Percentiles rank a stretch among this genome's conserved stretches.
Evolutionary conservation across 495 filamentous ascomycete species (phyloP).

Genomic region (Delitschia confertaspora): DNA sequence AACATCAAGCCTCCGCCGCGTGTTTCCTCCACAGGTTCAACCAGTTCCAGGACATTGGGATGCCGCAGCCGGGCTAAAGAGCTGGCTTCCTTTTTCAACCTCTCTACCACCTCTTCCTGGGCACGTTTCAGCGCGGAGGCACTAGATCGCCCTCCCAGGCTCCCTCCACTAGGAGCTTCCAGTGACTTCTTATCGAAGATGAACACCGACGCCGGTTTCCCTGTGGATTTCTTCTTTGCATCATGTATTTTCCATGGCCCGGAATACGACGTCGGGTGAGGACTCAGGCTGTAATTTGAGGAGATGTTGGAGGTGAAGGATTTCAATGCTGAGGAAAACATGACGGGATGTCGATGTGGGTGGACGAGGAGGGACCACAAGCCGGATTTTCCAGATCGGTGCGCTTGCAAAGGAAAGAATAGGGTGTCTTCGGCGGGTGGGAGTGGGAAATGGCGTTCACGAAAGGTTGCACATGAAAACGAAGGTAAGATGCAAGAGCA

Average conservation of each 20-base stretch:
- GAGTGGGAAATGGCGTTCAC: too few species aligned
- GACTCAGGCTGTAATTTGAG: constrained; percentile 74
- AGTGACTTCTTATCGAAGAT: constrained; percentile 85
- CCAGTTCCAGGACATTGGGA: constrained; percentile 82
- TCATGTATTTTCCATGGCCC: constrained; percentile 97
- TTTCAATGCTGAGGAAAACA: constrained; percentile 89
- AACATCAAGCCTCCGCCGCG: constrained; percentile 88
- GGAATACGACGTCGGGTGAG: constrained; percentile 58
- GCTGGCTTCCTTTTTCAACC: constrained; percentile 82
- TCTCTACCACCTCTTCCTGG: constrained; percentile 80
- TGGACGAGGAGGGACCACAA: background rate
- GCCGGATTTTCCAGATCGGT: constrained; percentile 5
- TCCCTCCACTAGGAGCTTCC: constrained; percentile 54
- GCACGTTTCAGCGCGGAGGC: constrained; percentile 63
- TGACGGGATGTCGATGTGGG: too few species aligned
- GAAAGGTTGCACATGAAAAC: too few species aligned
- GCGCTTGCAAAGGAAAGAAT: too few species aligned
- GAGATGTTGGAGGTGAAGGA: constrained; percentile 87
- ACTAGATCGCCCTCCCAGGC: constrained; percentile 48
- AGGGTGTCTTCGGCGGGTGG: too few species aligned
- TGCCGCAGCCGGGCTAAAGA: constrained; percentile 79
- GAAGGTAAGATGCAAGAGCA: too few species aligned
- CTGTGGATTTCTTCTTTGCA: constrained; percentile 89
- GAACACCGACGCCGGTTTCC: constrained; percentile 81
- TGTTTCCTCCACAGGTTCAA: constrained; percentile 92